Conservation (phyloP, 345 rosid species). For the Erucastrum elatum region DNA sequence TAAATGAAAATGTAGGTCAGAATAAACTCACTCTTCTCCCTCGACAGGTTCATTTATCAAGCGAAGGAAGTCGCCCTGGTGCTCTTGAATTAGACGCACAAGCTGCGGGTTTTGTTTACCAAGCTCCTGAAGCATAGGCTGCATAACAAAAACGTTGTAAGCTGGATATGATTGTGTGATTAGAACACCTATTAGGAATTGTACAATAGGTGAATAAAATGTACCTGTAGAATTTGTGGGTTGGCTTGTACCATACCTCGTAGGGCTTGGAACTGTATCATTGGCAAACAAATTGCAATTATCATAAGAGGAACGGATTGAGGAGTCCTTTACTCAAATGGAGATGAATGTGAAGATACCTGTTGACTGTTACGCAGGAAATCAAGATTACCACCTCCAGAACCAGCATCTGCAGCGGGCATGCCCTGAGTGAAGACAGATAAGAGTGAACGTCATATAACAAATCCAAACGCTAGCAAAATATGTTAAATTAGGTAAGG, state of each 20-base stretch:
- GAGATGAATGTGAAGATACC: constrained; percentile 41
- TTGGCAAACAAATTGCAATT: background rate
- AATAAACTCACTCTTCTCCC: constrained; percentile 81
- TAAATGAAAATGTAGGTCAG: background rate
- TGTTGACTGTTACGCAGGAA: constrained; percentile 92
- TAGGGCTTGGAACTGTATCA: constrained; percentile 76
- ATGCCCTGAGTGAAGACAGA: constrained; percentile 61
- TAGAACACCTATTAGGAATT: background rate
- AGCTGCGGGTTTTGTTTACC: constrained; percentile 91
- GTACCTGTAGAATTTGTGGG: constrained; percentile 82
- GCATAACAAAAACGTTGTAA: constrained; percentile 21
- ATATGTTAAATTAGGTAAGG: background rate
- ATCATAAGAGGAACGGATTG: background rate
- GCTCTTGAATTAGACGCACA: constrained; percentile 88
- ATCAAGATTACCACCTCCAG: constrained; percentile 83
- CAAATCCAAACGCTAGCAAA: background rate
- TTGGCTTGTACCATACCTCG: constrained; percentile 86
- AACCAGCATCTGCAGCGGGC: constrained; percentile 71
- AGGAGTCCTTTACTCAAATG: background rate
- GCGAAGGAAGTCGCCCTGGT: constrained; percentile 83
- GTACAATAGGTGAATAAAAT: background rate
- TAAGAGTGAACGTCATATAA: constrained; percentile 7
- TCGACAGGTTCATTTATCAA: constrained; percentile 86
- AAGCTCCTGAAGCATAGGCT: constrained; percentile 98
- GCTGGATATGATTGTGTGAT: background rate